Evolutionary conservation across 495 filamentous ascomycete species (phyloP).

Genomic region (Aspergillus campestris): DNA sequence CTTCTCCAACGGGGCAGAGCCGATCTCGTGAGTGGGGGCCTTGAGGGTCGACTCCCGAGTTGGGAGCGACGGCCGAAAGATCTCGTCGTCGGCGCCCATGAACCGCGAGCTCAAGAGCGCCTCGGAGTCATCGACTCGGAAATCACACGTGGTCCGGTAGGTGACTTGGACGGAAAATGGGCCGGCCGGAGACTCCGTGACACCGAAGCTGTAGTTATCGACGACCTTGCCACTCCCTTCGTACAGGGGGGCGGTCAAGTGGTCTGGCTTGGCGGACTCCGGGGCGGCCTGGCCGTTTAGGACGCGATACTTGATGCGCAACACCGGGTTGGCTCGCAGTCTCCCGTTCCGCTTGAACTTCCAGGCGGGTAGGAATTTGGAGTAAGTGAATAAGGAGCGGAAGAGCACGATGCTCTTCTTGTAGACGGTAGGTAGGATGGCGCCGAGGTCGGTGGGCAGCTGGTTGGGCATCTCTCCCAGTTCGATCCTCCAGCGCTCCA

Average conservation of each 20-base stretch:
- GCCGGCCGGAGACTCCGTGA: slow-evolving; percentile 78
- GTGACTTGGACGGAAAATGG: slow-evolving; percentile 71
- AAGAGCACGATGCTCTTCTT: slow-evolving; percentile 94
- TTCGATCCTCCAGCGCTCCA: slow-evolving; percentile 87
- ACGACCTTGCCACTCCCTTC: slow-evolving; percentile 56
- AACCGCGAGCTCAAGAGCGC: slow-evolving; percentile 89
- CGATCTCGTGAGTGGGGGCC: slow-evolving; percentile 47
- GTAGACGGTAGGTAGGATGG: slow-evolving; percentile 78
- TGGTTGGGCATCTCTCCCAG: slow-evolving; percentile 52
- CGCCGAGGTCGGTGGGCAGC: slow-evolving; percentile 52
- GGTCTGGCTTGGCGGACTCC: slow-evolving; percentile 43
- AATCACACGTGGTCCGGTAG: slow-evolving; percentile 82
- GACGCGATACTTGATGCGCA: slow-evolving; percentile 72
- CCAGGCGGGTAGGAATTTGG: slow-evolving; percentile 79
- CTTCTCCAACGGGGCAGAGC: slow-evolving; percentile 59
- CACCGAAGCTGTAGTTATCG: slow-evolving; percentile 69
- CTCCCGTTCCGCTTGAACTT: slow-evolving; percentile 72
- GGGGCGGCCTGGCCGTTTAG: slow-evolving; percentile 46
- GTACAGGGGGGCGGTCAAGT: slow-evolving; percentile 62
- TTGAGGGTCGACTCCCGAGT: slow-evolving; percentile 27
- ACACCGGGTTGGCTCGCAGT: slow-evolving; percentile 51
- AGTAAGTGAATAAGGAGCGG: slow-evolving; percentile 78
- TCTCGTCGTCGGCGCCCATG: slow-evolving; percentile 83
- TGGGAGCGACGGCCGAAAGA: slow-evolving; percentile 66
- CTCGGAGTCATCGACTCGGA: slow-evolving; percentile 86